A percentile compares a stretch with the other conserved stretches of the same genome.
These are phyloP conservation scores for Seiridium unicorne DNA, from an alignment of 2,329 filamentous ascomycete genomes.

Conservation along the genomic window DNA sequence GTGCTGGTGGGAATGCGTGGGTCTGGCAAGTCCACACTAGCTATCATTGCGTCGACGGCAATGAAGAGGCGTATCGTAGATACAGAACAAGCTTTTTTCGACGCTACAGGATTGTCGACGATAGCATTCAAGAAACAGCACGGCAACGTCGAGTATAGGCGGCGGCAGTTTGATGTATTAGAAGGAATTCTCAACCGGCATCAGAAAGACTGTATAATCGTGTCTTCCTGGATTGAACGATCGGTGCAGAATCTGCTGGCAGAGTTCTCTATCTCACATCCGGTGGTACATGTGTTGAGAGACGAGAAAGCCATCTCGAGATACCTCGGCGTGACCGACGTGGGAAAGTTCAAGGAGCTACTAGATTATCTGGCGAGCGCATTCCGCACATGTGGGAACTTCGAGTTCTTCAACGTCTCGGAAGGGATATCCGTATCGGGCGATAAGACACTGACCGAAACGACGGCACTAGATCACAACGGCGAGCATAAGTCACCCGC, in stretches of 20 bases:
- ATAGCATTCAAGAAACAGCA: constrained; percentile 62
- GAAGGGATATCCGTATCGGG: constrained; percentile 42
- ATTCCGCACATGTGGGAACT: constrained; percentile 66
- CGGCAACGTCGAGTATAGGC: constrained; percentile 61
- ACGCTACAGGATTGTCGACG: constrained; percentile 60
- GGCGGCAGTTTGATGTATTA: constrained; percentile 61
- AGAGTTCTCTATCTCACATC: constrained; percentile 62
- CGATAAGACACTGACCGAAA: constrained; percentile 12
- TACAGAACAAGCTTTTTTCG: constrained; percentile 65
- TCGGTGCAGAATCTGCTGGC: constrained; percentile 58
- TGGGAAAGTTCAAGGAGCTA: constrained; percentile 55
- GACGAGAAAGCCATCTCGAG: constrained; percentile 63
- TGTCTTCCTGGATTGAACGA: constrained; percentile 70
- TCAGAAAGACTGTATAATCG: constrained; percentile 62
- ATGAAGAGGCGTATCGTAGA: constrained; percentile 69
- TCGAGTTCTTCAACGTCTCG: constrained; percentile 75
- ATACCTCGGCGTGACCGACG: constrained; percentile 57
- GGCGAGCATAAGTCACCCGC: constrained; percentile 41
- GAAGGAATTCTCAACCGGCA: constrained; percentile 59
- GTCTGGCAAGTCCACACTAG: constrained; percentile 73
- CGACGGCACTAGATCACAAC: constrained; percentile 24
- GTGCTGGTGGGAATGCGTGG: constrained; percentile 72
- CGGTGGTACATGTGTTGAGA: constrained; percentile 69
- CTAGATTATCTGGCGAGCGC: constrained; percentile 56
- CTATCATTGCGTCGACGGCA: constrained; percentile 71